Base-by-base conservation (phyloP, 495 filamentous ascomycete species). In the Xanthoparmelia taractica region DNA sequence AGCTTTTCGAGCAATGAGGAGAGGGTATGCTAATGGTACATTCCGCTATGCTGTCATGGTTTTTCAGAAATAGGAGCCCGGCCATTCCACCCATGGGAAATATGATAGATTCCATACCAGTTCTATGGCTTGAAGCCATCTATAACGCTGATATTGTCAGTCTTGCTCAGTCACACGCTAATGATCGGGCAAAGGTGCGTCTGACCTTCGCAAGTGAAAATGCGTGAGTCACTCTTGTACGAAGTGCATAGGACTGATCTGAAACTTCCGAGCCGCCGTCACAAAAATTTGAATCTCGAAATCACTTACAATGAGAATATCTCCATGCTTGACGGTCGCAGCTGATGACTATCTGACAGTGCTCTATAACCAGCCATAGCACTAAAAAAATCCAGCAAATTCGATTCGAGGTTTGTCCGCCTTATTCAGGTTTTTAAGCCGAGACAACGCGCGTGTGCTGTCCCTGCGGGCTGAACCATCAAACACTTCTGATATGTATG, bases 41-140 rank as follows among this genome's bases (percentile, higher is more conserved):
- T 84, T 84, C 66, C 70, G 78, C 37, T 84, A 84, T 67, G 80
- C 80, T 23, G 78, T 84, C 29, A 82, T 84, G 78, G 73, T 76
- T 17, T 84, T 84, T 63, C 71, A 75, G 68, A 84, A 83, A 31
- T 43, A 23, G 20, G 8, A 33, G 8, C 4, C 48, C 23, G 25
- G 18, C 5, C 17, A 3, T 4, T 47, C 20, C 8, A 3, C 43
- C n/a, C 23, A 12, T 2, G 8, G 4, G 11, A 47, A 8, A 47
- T 2, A 12, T 12, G 43, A 47, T 47, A 25, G n/a, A 23, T 25
- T 47, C 10, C 43, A 8, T 25, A 23, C 10, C 43, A 8, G 18
- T 23, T n/a, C 2, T 41, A 45, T 13, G 20, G 18, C 15, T 43
- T 20, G 17, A 20, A 20, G 40, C 20, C 3, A n/a, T n/a, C 4